Conservation (phyloP, 768 basidiomycete species). For the Psilocybe azurescens region DNA sequence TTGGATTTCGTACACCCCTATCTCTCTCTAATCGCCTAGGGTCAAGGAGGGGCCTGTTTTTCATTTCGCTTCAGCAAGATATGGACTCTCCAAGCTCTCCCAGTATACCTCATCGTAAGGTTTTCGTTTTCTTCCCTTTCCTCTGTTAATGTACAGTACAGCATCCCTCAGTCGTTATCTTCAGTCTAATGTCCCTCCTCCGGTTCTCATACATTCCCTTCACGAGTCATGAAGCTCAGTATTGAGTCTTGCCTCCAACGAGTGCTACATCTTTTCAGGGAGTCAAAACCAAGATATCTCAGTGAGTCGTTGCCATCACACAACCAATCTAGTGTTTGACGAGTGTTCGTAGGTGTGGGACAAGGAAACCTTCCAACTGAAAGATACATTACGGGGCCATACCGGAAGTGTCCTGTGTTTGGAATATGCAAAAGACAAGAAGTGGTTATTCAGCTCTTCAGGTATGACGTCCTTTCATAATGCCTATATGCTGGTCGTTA, state of each 20-base stretch:
- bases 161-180: conserved; percentile 67
- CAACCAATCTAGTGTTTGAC: background rate
- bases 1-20: background rate
- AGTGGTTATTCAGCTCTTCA: conserved; percentile 91
- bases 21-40: conserved; percentile 15
- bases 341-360: conserved; percentile 77
- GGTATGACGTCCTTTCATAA: conserved; percentile 47
- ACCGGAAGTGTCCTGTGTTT: conserved; percentile 84
- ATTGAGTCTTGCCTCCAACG: conserved; percentile 76
- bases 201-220: conserved; percentile 70
- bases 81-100: conserved; percentile 21
- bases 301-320: conserved; percentile 43
- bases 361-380: conserved; percentile 69
- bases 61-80: conserved; percentile 7
- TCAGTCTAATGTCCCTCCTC: conserved; percentile 44
- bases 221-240: conserved; percentile 73
- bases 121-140: background rate
- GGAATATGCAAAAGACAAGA: conserved; percentile 73
- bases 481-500: background rate
- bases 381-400: conserved; percentile 77
- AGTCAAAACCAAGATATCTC: conserved; percentile 80
- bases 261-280: conserved; percentile 79
- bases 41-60: conserved; percentile 8
- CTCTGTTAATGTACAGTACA: conserved; percentile 31
- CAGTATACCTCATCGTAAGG: conserved; percentile 24